These are phyloP conservation scores for Diospyros lotus DNA, from an alignment of 148 eudicot species.

Conservation along the genomic window DNA sequence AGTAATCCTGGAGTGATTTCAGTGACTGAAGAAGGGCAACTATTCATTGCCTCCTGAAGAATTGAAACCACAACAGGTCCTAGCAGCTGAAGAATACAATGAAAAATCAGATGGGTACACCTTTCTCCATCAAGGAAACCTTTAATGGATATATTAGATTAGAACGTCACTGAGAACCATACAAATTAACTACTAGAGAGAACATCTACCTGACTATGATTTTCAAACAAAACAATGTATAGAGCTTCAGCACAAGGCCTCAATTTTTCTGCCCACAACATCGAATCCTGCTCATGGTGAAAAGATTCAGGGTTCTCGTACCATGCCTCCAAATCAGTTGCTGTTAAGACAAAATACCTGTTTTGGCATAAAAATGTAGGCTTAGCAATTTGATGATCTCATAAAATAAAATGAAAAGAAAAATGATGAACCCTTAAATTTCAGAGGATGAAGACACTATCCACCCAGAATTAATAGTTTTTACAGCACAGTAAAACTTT, in stretches of 20 bases:
- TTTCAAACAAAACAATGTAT: slow-evolving; percentile 88
- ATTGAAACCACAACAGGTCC: slow-evolving; percentile 97
- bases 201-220: slow-evolving; percentile 85
- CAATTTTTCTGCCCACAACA: slow-evolving; percentile 90
- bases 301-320: slow-evolving; percentile 83
- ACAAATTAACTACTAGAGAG: not conserved
- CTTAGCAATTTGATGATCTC: slow-evolving; percentile 27
- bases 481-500: not conserved
- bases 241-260: slow-evolving; percentile 99
- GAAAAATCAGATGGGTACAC: not conserved
- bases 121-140: not conserved
- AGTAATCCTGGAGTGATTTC: slow-evolving; percentile 84
- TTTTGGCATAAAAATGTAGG: slow-evolving; percentile 17
- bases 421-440: not conserved
- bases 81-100: slow-evolving; percentile 56
- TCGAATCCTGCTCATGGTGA: slow-evolving; percentile 97
- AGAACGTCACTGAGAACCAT: slow-evolving; percentile 7
- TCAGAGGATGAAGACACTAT: not conserved
- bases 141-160: slow-evolving; percentile 15
- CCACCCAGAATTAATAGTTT: not conserved
- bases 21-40: slow-evolving; percentile 74
- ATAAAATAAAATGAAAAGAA: not conserved
- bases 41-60: slow-evolving; percentile 96
- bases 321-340: slow-evolving; percentile 94
- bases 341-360: slow-evolving; percentile 95